phyloP scores from a whole-genome alignment of 257 asterid species.

The Nicotiana paniculata region DNA sequence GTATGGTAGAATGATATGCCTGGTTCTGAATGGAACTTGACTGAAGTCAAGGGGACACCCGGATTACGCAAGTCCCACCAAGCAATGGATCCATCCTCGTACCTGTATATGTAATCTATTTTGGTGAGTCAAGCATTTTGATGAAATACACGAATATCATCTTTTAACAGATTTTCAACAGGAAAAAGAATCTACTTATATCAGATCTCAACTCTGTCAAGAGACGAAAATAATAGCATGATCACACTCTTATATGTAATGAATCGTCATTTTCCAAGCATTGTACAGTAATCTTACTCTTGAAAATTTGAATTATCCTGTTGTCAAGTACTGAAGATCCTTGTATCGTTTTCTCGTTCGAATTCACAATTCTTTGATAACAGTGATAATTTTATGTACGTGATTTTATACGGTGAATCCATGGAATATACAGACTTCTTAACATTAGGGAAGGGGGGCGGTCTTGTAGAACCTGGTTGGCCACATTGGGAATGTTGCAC shows the following conservation, averaged over 20 bases:
- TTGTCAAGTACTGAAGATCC: neutral
- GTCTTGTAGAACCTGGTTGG: neutral
- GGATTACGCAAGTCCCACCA: constrained; percentile 91
- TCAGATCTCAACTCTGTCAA: neutral
- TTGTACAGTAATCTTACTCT: neutral
- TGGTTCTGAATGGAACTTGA: constrained; percentile 81
- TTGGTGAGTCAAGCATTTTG: neutral
- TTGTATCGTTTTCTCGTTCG: neutral
- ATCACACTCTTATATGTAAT: neutral
- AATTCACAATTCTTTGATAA: neutral
- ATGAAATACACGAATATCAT: neutral
- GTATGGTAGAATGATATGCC: constrained; percentile 15
- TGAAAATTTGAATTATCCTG: neutral
- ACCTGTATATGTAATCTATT: constrained; percentile 20
- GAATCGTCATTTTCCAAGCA: neutral
- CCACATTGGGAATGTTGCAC: neutral
- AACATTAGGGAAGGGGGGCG: neutral
- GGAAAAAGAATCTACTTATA: neutral
- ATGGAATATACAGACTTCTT: neutral
- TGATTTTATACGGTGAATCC: neutral
- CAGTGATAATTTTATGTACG: neutral
- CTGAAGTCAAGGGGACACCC: constrained; percentile 52
- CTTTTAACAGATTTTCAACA: neutral
- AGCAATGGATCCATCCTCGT: constrained; percentile 90
- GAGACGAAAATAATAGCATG: neutral